These are phyloP conservation scores for Stachybotrys chartarum DNA, from an alignment of 2,329 filamentous ascomycete genomes.

Conservation along the genomic window DNA sequence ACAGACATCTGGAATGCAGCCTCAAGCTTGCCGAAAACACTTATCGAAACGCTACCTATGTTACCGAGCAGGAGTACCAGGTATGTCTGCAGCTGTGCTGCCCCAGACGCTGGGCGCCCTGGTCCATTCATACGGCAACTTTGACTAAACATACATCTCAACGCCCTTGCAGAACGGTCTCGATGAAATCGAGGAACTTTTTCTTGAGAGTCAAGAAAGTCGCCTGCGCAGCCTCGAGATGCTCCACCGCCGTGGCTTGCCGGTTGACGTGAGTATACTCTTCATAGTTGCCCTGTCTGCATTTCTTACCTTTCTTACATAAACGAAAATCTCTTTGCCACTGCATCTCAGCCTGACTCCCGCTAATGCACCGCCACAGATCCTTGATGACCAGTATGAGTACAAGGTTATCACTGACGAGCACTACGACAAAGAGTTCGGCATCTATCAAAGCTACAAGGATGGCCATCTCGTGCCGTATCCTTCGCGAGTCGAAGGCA, in stretches of 20 bases:
- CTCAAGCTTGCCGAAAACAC: slow-evolving; percentile 30
- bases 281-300: not conserved
- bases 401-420: slow-evolving; percentile 38
- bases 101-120: too few relatives aligned
- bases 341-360: slow-evolving; percentile 4
- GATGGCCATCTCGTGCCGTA: slow-evolving; percentile 37
- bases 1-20: slow-evolving; percentile 25
- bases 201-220: slow-evolving; percentile 37
- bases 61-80: slow-evolving; percentile 25
- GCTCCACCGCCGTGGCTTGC: slow-evolving; percentile 34
- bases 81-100: slow-evolving; percentile 23
- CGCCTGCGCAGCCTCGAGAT: slow-evolving; percentile 37
- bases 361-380: slow-evolving; percentile 16
- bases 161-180: slow-evolving; percentile 23
- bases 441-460: slow-evolving; percentile 32
- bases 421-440: slow-evolving; percentile 34
- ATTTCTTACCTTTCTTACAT: too few relatives aligned
- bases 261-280: slow-evolving; percentile 38
- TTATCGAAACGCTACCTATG: slow-evolving; percentile 23
- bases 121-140: not conserved
- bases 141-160: slow-evolving; percentile 4
- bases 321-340: not conserved
- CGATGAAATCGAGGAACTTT: slow-evolving; percentile 30
- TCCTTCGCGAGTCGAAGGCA: slow-evolving; percentile 33
- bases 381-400: slow-evolving; percentile 35